Percentiles rank a stretch among this genome's conserved stretches.
These are phyloP conservation scores for Raphanus raphanistrum DNA, from an alignment of 345 rosid species.

Conservation along the genomic window DNA sequence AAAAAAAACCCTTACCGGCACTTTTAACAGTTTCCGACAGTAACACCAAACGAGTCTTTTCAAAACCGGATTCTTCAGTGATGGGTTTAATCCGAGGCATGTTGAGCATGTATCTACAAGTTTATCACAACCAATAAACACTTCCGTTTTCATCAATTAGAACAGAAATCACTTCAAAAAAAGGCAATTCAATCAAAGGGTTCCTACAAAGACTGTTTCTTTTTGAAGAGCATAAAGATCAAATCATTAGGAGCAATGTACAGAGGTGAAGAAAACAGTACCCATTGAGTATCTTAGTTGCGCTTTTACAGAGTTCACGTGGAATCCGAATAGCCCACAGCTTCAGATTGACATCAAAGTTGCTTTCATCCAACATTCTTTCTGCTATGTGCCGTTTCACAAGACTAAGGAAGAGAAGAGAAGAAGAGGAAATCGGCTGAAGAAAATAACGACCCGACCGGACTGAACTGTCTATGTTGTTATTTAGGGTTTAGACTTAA, in stretches of 20 bases:
- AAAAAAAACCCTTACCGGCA: constrained; percentile 47
- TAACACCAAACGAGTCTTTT: constrained; percentile 64
- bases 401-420: too few species aligned
- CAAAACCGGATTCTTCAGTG: constrained; percentile 67
- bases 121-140: neutral
- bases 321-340: constrained; percentile 86
- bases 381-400: neutral
- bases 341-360: constrained; percentile 65
- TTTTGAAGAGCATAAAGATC: neutral
- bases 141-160: constrained; percentile 14
- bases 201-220: neutral
- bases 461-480: neutral
- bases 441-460: neutral
- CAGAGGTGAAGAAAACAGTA: constrained; percentile 24
- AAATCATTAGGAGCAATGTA: neutral
- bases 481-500: constrained; percentile 27
- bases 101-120: constrained; percentile 73
- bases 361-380: constrained; percentile 67
- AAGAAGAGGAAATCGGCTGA: neutral
- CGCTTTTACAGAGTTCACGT: constrained; percentile 69
- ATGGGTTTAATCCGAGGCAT: constrained; percentile 82
- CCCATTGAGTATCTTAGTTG: constrained; percentile 72
- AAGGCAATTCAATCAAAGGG: neutral
- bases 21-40: constrained; percentile 64
- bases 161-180: neutral